Evolutionary conservation across 2,329 filamentous ascomycete species (phyloP), one percentile per base, ranked within the genome.

Genomic region (Decorospora gaudefroyi): DNA sequence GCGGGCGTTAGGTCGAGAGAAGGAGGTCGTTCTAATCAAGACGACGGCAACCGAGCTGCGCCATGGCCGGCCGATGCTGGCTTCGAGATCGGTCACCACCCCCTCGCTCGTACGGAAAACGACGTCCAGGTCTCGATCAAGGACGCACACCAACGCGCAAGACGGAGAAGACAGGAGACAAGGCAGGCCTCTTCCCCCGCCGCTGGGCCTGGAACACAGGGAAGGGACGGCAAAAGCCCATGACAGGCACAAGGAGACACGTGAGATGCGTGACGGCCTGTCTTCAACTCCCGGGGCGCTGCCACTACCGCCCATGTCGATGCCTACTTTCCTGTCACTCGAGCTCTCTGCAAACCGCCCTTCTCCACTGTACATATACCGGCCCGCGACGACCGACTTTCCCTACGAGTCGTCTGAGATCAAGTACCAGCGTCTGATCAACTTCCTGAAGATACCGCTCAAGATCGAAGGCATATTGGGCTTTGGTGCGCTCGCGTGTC

Each of bases 331-430:
- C 57, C 71, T 86, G n/a, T 82, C 85, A 46, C 72, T 86, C 18
- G 83, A 86, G 61, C 73, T 86, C 29, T 80, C 82, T 1, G 81
- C 82, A 2, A 75, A 77, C 22, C 72, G 77, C 10, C 83, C 83
- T 2, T 84, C 83, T 12, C 78, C 81, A 1, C 65, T 85, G 38
- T 85, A 85, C 57, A 83, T 85, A 26, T 81, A 85, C 58, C 78
- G 79, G 8, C 76, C 82, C 4, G 68, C 4, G 73, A 72, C 26
- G 76, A 69, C 49, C 6, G 82, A 85, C 49, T 81, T 82, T 16
- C 90, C 90, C 0, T 97, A 96, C 70, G 93, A 99, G 69, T 96
- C 91, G 3, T 92, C 89, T 15, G 86, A 86, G 19, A 82, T 95
- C 61, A 97, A 97, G 67, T 87, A 97, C 47, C 90, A 97, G 67